These are phyloP conservation scores for Stylosanthes scabra DNA, from an alignment of 331 rosid species.

Conservation along the genomic window DNA sequence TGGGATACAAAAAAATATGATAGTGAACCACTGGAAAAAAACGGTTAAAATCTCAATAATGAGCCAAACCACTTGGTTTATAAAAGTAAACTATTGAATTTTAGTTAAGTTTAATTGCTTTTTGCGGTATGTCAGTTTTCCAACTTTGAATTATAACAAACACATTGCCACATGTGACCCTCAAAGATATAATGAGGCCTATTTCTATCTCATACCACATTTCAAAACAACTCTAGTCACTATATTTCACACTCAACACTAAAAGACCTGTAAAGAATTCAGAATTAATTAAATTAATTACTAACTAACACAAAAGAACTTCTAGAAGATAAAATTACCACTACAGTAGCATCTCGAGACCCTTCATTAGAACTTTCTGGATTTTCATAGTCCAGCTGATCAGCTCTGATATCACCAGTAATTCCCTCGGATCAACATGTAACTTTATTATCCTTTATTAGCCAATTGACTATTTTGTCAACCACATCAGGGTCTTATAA, in stretches of 20 bases:
- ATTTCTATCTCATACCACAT: conserved; percentile 18
- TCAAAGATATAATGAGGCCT: neutral
- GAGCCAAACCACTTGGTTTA: too few relatives aligned
- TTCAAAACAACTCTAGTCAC: neutral
- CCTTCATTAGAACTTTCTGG: conserved; percentile 47
- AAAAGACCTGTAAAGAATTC: neutral
- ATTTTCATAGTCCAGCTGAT: conserved; percentile 51
- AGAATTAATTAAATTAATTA: conserved; percentile 13
- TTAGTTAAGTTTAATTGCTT: too few relatives aligned
- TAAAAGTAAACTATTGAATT: too few relatives aligned
- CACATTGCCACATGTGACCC: conserved; percentile 11
- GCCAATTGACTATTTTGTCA: conserved; percentile 78
- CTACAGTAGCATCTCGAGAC: conserved; percentile 49
- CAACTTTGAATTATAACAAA: neutral
- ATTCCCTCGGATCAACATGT: conserved; percentile 58
- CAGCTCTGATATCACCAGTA: conserved; percentile 46
- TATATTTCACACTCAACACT: neutral
- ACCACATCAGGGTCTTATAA: conserved; percentile 65
- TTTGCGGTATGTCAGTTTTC: too few relatives aligned
- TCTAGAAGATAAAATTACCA: conserved; percentile 51
- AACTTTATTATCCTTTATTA: conserved; percentile 74
- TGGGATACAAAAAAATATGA: too few relatives aligned
- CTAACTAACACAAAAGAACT: conserved; percentile 15
- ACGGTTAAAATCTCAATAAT: too few relatives aligned
- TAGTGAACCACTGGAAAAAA: too few relatives aligned